Conservation (phyloP, 2,329 filamentous ascomycete species). For the Epichloe festucae region DNA sequence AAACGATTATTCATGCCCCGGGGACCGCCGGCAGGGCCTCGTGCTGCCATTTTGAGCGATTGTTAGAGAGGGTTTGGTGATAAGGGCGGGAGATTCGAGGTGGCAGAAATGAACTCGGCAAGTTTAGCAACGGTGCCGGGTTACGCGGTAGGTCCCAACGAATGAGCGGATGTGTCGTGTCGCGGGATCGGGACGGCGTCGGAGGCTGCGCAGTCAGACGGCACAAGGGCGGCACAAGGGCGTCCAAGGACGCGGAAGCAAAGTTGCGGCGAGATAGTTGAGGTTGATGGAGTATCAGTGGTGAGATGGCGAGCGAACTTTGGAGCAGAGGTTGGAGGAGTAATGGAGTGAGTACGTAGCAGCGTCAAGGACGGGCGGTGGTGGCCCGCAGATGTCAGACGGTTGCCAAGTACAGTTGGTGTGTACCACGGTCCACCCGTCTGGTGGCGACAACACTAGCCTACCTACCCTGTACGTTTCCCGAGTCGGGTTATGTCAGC, state of each 20-base stretch:
- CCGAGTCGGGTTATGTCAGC: not conserved
- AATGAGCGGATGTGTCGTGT: not conserved
- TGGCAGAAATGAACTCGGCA: not conserved
- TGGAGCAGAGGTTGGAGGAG: not conserved
- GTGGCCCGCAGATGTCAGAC: not conserved
- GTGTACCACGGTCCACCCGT: not conserved
- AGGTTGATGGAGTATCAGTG: not conserved
- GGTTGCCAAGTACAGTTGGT: not conserved
- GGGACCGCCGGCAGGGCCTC: conserved; percentile 52
- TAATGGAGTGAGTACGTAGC: not conserved
- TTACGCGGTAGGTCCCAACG: not conserved
- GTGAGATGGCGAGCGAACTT: not conserved
- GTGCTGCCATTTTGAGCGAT: conserved; percentile 59
- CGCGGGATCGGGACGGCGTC: not conserved
- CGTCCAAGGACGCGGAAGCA: not conserved
- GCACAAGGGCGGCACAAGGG: not conserved
- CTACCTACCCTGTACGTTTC: not conserved
- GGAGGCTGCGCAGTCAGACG: not conserved
- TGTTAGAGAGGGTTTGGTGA: not conserved
- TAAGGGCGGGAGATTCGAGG: not conserved
- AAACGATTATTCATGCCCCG: conserved; percentile 69
- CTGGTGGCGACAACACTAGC: not conserved
- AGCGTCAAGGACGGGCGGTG: not conserved
- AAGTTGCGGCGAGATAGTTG: conserved; percentile 1
- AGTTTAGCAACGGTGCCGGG: not conserved